Conservation (phyloP, 2,329 filamentous ascomycete species). For the Colletotrichum tropicicola region DNA sequence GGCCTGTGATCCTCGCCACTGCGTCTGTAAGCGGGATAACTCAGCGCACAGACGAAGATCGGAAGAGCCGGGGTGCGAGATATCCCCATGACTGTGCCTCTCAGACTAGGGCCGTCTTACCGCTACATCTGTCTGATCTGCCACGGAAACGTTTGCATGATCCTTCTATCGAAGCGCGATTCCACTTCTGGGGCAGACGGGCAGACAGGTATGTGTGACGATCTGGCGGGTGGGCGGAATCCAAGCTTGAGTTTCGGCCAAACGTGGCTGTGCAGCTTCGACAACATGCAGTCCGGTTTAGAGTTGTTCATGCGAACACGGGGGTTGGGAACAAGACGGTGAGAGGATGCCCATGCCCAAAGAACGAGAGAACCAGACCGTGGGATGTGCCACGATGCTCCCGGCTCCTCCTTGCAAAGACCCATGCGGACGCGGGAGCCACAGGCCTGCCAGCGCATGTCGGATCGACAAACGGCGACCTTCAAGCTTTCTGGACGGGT, state of each 20-base stretch:
- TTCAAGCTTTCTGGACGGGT: neutral
- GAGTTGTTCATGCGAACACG: conserved; percentile 13
- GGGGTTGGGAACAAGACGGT: neutral
- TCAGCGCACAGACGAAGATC: conserved; percentile 18
- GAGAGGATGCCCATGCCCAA: too few species aligned
- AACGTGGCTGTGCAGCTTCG: conserved; percentile 20
- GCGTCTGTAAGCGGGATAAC: neutral
- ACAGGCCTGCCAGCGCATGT: neutral
- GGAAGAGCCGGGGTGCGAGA: conserved; percentile 18
- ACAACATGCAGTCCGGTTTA: neutral
- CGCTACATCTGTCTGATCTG: too few species aligned
- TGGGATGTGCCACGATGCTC: neutral
- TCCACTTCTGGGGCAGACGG: neutral
- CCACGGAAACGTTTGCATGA: too few species aligned
- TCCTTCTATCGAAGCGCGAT: neutral
- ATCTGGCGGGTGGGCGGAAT: neutral
- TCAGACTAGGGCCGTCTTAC: neutral
- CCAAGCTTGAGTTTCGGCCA: conserved; percentile 17
- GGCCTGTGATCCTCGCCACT: conserved; percentile 15
- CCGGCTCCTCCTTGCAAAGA: neutral
- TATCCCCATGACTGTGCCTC: neutral
- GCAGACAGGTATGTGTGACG: neutral
- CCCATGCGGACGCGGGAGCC: neutral
- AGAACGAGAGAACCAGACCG: too few species aligned
- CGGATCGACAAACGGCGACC: conserved; percentile 4